Evolutionary conservation across 2,329 filamentous ascomycete species (phyloP).

Genomic region (Myriosclerotinia scirpicola): DNA sequence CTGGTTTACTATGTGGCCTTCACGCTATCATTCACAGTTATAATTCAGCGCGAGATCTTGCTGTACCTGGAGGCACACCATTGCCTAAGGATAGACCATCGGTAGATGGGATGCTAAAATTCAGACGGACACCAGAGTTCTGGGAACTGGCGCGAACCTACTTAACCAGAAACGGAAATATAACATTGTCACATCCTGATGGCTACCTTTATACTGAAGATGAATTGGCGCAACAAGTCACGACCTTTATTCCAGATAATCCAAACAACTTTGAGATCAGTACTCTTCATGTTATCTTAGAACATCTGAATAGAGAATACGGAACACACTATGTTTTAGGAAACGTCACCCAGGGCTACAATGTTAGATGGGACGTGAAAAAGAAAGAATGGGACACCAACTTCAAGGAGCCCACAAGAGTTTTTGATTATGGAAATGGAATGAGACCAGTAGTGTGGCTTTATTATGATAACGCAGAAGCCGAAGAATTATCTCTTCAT

Average conservation of each 20-base stretch:
- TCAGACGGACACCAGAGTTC: background rate
- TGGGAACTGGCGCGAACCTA: background rate
- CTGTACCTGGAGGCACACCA: background rate
- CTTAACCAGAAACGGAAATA: rapidly evolving
- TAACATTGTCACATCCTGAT: background rate
- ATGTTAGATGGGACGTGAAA: background rate
- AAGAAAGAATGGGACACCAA: background rate
- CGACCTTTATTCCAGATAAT: background rate
- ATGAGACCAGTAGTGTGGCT: background rate
- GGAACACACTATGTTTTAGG: background rate
- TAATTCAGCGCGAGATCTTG: background rate
- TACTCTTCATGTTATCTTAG: background rate
- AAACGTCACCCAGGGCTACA: background rate
- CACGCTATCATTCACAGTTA: background rate
- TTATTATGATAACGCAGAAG: background rate
- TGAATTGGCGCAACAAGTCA: background rate
- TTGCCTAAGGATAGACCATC: background rate
- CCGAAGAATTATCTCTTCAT: background rate
- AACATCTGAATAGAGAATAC: background rate
- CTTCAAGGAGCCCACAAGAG: background rate
- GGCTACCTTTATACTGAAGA: too few species aligned
- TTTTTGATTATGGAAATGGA: background rate
- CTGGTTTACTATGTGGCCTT: background rate
- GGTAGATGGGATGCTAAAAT: background rate
- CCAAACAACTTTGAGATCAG: background rate